Percentiles rank a stretch among this genome's conserved stretches.
Evolutionary conservation across 257 asterid species (phyloP).

Genomic region (Scutellaria minor): DNA sequence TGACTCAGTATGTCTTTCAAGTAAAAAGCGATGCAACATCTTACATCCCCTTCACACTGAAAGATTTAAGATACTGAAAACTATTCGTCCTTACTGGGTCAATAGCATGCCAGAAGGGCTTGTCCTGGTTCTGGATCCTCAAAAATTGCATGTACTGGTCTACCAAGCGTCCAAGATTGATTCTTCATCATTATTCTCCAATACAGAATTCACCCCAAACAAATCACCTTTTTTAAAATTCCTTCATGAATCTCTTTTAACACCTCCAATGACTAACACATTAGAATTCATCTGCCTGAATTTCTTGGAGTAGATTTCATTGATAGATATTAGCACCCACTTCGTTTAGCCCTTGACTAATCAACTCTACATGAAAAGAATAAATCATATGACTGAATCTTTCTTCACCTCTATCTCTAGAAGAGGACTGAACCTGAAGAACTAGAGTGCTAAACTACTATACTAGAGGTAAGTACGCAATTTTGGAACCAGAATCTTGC

Average conservation of each 20-base stretch:
- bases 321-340: neutral
- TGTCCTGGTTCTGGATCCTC: neutral
- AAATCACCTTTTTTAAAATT: neutral
- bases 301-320: neutral
- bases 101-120: neutral
- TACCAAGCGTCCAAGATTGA: neutral
- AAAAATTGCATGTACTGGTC: neutral
- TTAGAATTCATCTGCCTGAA: neutral
- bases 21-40: no score
- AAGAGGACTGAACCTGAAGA: neutral
- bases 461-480: constrained; percentile 1
- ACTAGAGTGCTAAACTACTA: constrained; percentile 5
- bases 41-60: no score
- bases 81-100: neutral
- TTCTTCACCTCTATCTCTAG: neutral
- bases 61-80: neutral
- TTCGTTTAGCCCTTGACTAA: neutral
- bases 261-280: neutral
- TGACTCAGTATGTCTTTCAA: neutral
- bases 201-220: neutral
- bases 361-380: neutral
- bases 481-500: constrained; percentile 40
- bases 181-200: neutral
- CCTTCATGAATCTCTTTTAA: neutral
- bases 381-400: neutral